These are phyloP conservation scores for Bodo saltans DNA, from an alignment of 78 protist genomes.

Conservation along the genomic window DNA sequence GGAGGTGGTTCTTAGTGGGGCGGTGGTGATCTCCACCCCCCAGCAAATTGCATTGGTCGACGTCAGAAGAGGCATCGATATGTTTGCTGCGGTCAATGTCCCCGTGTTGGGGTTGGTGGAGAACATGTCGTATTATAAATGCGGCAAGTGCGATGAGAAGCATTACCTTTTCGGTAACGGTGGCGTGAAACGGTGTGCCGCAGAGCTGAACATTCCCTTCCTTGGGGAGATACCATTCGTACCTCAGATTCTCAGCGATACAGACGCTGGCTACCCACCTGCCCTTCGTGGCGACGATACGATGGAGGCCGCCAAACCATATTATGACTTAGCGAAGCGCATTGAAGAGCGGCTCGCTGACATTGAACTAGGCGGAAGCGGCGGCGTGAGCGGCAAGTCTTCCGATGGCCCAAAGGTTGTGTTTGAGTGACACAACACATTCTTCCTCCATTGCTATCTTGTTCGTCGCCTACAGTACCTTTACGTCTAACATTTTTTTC, in stretches of 20 bases:
- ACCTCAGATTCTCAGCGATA: constrained; percentile 43
- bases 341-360: too few species aligned
- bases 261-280: constrained; percentile 76
- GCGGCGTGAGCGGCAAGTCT: too few species aligned
- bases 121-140: constrained; percentile 75
- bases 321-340: not conserved
- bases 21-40: constrained; percentile 93
- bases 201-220: constrained; percentile 45
- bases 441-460: too few species aligned
- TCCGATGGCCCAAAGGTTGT: too few species aligned
- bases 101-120: constrained; percentile 88
- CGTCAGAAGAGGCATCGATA: constrained; percentile 66
- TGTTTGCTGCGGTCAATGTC: constrained; percentile 79
- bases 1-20: constrained; percentile 61
- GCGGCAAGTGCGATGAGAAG: constrained; percentile 63
- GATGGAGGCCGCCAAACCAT: not conserved
- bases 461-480: too few species aligned
- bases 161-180: constrained; percentile 70
- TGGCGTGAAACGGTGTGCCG: constrained; percentile 60
- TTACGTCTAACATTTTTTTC: too few species aligned
- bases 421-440: too few species aligned
- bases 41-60: constrained; percentile 74
- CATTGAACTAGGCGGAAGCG: too few species aligned
- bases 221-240: constrained; percentile 78
- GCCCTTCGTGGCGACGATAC: constrained; percentile 31